phyloP scores from a whole-genome alignment of 257 asterid genomes.

The Penstemon davidsonii region DNA sequence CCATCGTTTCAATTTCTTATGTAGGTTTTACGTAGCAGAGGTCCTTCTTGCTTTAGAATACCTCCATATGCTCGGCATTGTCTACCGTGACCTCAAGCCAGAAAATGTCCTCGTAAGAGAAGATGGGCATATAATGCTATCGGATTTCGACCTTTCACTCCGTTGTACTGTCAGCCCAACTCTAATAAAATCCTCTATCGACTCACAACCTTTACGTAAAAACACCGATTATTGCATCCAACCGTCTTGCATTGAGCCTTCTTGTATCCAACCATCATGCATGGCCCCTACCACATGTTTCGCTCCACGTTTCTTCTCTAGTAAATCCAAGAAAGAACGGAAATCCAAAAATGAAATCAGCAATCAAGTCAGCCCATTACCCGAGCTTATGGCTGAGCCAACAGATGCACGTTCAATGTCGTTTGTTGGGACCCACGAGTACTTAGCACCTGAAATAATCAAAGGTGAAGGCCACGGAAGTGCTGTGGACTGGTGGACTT shows the following conservation, averaged over 20 bases:
- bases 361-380: constrained; percentile 50
- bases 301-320: constrained; percentile 47
- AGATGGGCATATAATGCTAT: constrained; percentile 73
- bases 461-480: constrained; percentile 75
- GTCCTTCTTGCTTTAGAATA: constrained; percentile 66
- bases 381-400: constrained; percentile 67
- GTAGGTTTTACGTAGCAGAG: constrained; percentile 69
- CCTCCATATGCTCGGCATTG: constrained; percentile 71
- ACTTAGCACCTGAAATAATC: constrained; percentile 62
- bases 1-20: background rate
- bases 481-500: constrained; percentile 78
- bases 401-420: constrained; percentile 71
- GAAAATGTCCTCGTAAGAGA: constrained; percentile 65
- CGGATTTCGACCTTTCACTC: constrained; percentile 66
- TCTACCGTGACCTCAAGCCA: constrained; percentile 67
- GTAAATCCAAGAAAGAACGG: constrained; percentile 53
- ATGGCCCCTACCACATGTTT: constrained; percentile 56
- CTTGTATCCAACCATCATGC: constrained; percentile 56
- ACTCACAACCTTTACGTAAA: constrained; percentile 34
- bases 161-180: constrained; percentile 63
- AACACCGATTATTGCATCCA: constrained; percentile 48
- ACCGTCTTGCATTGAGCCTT: constrained; percentile 52
- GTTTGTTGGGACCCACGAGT: constrained; percentile 72
- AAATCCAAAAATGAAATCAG: constrained; percentile 42
- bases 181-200: constrained; percentile 47